phyloP scores from a whole-genome alignment of 257 asterid species.

The Asclepias syriaca region DNA sequence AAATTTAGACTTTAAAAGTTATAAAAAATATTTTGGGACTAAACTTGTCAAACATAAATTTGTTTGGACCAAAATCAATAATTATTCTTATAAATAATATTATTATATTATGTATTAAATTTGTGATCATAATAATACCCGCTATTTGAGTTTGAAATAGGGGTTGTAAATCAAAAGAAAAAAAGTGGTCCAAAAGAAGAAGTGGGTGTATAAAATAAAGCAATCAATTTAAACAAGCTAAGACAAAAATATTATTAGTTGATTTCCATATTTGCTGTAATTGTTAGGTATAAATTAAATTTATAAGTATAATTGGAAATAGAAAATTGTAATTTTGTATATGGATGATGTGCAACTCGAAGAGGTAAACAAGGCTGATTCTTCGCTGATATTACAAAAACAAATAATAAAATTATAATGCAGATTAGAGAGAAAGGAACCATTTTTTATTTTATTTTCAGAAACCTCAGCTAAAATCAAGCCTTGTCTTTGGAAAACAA shows the following conservation, averaged over 20 bases:
- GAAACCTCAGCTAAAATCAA: conserved; percentile 44
- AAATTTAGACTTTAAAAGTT: too few species aligned
- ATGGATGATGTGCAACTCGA: conserved; percentile 39
- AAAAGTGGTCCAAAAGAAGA: conserved; percentile 1
- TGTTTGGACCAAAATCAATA: too few species aligned
- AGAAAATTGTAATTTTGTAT: too few species aligned
- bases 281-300: too few species aligned
- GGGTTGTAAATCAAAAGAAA: neutral
- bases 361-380: conserved; percentile 84
- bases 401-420: conserved; percentile 17
- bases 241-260: too few species aligned
- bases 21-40: too few species aligned
- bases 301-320: too few species aligned
- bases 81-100: too few species aligned
- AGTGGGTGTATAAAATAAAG: too few species aligned
- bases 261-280: too few species aligned
- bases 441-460: conserved; percentile 2
- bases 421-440: neutral
- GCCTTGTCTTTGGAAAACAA: conserved; percentile 20
- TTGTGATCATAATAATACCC: conserved; percentile 13
- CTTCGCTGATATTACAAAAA: conserved; percentile 59
- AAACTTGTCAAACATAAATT: too few species aligned
- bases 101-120: neutral
- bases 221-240: too few species aligned
- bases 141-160: conserved; percentile 28